phyloP scores from a whole-genome alignment of 148 eudicot genomes.

The Persicaria maculosa region DNA sequence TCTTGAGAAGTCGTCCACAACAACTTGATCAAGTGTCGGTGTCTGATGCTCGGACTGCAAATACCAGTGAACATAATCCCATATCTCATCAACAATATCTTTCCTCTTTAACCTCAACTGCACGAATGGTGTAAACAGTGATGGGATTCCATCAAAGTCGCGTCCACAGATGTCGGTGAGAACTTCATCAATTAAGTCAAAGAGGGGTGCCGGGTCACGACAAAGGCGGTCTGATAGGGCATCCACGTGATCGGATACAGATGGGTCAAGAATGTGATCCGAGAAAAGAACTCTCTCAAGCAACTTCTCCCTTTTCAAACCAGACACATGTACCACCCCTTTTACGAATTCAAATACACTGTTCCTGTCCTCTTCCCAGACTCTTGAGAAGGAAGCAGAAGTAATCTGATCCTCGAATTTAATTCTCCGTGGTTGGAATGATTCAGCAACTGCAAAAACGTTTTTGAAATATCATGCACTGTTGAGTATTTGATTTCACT shows the following conservation, averaged over 20 bases:
- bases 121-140: constrained; percentile 30
- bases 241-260: constrained; percentile 75
- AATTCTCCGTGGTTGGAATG: constrained; percentile 52
- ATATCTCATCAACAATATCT: constrained; percentile 54
- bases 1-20: constrained; percentile 41
- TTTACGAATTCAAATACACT: constrained; percentile 71
- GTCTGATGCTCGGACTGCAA: constrained; percentile 31
- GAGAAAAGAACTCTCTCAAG: constrained; percentile 52
- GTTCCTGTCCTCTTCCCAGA: constrained; percentile 35
- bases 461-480: neutral
- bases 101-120: constrained; percentile 40
- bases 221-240: constrained; percentile 59
- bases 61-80: constrained; percentile 61
- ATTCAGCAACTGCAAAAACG: constrained; percentile 36
- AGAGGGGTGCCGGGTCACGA: constrained; percentile 76
- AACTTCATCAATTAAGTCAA: constrained; percentile 67
- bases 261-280: constrained; percentile 54
- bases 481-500: constrained; percentile 15
- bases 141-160: constrained; percentile 43
- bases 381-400: constrained; percentile 15
- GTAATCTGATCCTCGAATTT: constrained; percentile 46
- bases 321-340: constrained; percentile 70
- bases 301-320: constrained; percentile 73
- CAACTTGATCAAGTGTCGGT: constrained; percentile 50
- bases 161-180: constrained; percentile 53